Conservation (phyloP, 2,329 filamentous ascomycete species). For the Furcasterigmium sp. region DNA sequence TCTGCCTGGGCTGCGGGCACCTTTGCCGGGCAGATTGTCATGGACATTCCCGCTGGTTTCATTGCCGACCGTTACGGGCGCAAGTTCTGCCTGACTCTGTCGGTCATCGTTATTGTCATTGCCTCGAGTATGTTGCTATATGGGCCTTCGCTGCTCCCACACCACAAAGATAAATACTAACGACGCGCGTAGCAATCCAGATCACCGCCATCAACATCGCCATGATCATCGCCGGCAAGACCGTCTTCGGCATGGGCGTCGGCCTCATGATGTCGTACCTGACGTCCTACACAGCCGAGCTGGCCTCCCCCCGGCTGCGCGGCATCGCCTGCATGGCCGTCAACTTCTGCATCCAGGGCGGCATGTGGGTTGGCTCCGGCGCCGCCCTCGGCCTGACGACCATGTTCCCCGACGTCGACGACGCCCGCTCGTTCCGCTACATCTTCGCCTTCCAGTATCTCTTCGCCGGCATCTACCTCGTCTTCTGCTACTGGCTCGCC, state of each 20-base stretch:
- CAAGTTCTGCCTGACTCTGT: not conserved
- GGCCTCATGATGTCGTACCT: not conserved
- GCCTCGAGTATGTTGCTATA: not conserved
- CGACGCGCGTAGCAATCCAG: too few relatives aligned
- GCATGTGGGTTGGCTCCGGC: not conserved
- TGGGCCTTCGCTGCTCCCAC: too few relatives aligned
- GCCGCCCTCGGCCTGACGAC: not conserved
- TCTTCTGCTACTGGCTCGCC: not conserved
- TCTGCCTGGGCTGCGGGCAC: not conserved
- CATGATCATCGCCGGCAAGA: not conserved
- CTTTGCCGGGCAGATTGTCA: not conserved
- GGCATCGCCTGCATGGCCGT: not conserved
- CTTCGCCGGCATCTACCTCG: not conserved
- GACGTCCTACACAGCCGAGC: not conserved
- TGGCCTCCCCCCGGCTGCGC: not conserved
- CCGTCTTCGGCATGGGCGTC: not conserved
- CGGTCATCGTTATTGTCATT: not conserved
- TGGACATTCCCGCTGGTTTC: not conserved
- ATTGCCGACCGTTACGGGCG: not conserved
- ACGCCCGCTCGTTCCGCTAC: not conserved
- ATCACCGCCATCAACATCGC: not conserved
- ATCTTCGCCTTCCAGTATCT: not conserved
- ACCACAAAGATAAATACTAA: too few relatives aligned
- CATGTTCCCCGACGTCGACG: not conserved
- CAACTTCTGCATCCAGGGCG: conserved; percentile 1